These are phyloP conservation scores for Plasmodium malariae DNA, from an alignment of 169 alveolate species.

Conservation along the genomic window DNA sequence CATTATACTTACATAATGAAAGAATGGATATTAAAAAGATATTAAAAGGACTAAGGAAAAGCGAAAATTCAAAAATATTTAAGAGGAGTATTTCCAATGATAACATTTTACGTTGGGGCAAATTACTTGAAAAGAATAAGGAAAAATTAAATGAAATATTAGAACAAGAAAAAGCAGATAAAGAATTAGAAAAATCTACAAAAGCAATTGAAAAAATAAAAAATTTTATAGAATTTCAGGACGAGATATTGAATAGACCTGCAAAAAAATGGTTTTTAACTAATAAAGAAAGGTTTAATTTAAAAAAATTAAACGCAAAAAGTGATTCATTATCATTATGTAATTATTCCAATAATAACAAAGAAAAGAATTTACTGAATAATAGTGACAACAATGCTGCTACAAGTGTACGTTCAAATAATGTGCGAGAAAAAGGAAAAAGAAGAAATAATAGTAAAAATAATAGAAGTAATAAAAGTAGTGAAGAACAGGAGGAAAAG, in stretches of 20 bases:
- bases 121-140: conserved; percentile 79
- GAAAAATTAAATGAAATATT: conserved; percentile 80
- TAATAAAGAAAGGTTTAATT: conserved; percentile 59
- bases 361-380: background rate
- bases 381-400: conserved; percentile 32
- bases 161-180: conserved; percentile 83
- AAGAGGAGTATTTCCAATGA: conserved; percentile 64
- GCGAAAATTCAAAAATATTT: conserved; percentile 42
- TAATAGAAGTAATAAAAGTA: background rate
- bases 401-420: conserved; percentile 59
- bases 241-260: conserved; percentile 83
- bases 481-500: conserved; percentile 18
- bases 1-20: conserved; percentile 93
- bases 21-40: conserved; percentile 83
- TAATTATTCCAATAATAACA: background rate
- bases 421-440: conserved; percentile 22
- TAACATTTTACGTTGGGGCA: conserved; percentile 77
- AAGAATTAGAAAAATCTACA: conserved; percentile 84
- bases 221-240: conserved; percentile 84
- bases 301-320: conserved; percentile 35
- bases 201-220: conserved; percentile 83
- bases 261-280: conserved; percentile 79
- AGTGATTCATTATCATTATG: conserved; percentile 5
- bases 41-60: conserved; percentile 81
- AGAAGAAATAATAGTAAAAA: background rate